Conservation (phyloP, 495 filamentous ascomycete genomes). For the Daldinia childiae region DNA sequence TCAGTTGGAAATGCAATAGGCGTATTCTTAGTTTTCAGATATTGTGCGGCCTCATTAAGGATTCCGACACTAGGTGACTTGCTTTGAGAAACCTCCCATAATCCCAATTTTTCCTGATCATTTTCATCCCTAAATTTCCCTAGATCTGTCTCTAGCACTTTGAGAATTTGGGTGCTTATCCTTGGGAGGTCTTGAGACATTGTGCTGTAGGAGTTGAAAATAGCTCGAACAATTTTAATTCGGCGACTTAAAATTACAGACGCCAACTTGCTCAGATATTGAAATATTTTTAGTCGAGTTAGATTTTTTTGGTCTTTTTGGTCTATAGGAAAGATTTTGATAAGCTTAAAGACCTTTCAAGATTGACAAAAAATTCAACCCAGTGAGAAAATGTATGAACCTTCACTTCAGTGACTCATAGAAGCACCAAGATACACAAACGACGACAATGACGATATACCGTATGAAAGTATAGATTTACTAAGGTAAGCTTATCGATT, state of each 20-base stretch:
- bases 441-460: constrained; percentile 31
- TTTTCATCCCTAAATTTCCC: constrained; percentile 40
- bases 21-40: constrained; percentile 68
- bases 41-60: constrained; percentile 64
- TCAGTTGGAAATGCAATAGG: constrained; percentile 98
- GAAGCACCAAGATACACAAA: constrained; percentile 2
- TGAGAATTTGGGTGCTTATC: constrained; percentile 31
- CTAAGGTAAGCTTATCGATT: constrained; percentile 38
- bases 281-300: neutral
- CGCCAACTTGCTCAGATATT: constrained; percentile 39
- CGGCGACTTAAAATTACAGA: constrained; percentile 13
- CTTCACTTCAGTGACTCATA: constrained; percentile 26
- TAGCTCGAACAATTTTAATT: constrained; percentile 37
- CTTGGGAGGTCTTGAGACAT: constrained; percentile 44
- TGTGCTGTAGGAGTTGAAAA: constrained; percentile 40
- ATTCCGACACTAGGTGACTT: constrained; percentile 37
- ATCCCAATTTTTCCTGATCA: constrained; percentile 33
- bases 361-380: neutral
- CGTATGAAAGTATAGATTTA: constrained; percentile 5
- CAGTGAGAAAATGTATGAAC: neutral
- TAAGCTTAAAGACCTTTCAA: neutral
- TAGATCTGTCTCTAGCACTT: constrained; percentile 26
- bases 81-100: constrained; percentile 40
- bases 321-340: neutral
- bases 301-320: neutral